Percentiles rank a stretch among this genome's conserved stretches.
Evolutionary conservation across 225 moss, liverwort and hornwort species (phyloP).

Genomic region (Neckera pumila): DNA sequence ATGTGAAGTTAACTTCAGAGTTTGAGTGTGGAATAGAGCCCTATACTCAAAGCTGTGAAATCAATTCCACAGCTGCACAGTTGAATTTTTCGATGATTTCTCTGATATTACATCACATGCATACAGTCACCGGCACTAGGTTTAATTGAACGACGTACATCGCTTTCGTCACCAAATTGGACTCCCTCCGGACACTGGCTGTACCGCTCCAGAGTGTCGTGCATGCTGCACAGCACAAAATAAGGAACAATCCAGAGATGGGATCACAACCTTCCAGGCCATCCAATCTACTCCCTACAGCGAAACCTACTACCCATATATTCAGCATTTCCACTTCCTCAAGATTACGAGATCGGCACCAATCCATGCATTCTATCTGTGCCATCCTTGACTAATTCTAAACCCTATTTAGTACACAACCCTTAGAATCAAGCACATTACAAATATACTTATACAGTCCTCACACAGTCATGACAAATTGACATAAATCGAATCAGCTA

Average conservation of each 20-base stretch:
- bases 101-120: background rate
- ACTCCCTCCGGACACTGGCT: slow-evolving; percentile 35
- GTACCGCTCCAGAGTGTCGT: slow-evolving; percentile 24
- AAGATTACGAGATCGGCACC: background rate
- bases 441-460: background rate
- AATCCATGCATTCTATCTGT: background rate
- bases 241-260: background rate
- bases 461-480: background rate
- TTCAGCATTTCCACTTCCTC: background rate
- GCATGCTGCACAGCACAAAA: slow-evolving; percentile 22
- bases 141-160: background rate
- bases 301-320: no score
- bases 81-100: no score
- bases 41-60: background rate
- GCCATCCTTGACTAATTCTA: background rate
- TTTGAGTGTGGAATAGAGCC: background rate
- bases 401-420: background rate
- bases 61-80: background rate
- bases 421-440: background rate
- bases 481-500: background rate
- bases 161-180: slow-evolving; percentile 15
- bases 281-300: background rate
- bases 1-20: background rate
- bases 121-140: background rate
- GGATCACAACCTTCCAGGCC: background rate